Base-by-base conservation (phyloP, 179 eudicot genomes). In the Silene noctiflora region DNA sequence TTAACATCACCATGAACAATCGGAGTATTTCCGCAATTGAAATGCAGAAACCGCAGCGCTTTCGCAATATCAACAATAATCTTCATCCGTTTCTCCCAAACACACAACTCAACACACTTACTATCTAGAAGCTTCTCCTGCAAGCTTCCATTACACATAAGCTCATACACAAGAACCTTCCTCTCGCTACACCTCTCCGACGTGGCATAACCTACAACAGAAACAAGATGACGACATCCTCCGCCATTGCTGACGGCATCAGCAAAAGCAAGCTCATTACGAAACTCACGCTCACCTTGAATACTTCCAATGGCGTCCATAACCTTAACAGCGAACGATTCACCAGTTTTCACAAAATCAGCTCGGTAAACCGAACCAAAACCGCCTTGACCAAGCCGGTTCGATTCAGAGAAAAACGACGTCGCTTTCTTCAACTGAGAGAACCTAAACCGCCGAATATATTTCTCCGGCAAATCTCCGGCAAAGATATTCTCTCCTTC, bases 1-100 rank as follows among this genome's bases (percentile, higher is more conserved):
- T 93, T 93, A 29, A 93, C 88, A 86, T 93, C 98, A 2, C 98
- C 95, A 62, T 93, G 98, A 79, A 93, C 83, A 13, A 91, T 85
- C 1, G 90, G 82, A 4, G 78, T 82, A 6, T 87, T 82, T 60
- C 87, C 94, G 53, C 97, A 91, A 3, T 76, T 17, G 12, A 46
- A 75, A 61, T 93, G 98, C 48, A 93, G 82, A 73, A 80, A 91
- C 48, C 80, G 81, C 27, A 93, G 62, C 4, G 90, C 98, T 70
- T 77, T 89, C 0, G 98, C 98, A 0, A 91, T 75, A 59, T 84
- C 83, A 0, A 78, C 8, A 0, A 88, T 83, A 9, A 93, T 79
- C 22, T 69, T 58, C 48, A 83, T 85, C 27, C 98, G 81, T 19
- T 78, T 87, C 31, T 76, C 74, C 98, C 98, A 93, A 24, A 72